These are phyloP conservation scores for Casuarina equisetifolia DNA, from an alignment of 306 rosid genomes.

Conservation along the genomic window DNA sequence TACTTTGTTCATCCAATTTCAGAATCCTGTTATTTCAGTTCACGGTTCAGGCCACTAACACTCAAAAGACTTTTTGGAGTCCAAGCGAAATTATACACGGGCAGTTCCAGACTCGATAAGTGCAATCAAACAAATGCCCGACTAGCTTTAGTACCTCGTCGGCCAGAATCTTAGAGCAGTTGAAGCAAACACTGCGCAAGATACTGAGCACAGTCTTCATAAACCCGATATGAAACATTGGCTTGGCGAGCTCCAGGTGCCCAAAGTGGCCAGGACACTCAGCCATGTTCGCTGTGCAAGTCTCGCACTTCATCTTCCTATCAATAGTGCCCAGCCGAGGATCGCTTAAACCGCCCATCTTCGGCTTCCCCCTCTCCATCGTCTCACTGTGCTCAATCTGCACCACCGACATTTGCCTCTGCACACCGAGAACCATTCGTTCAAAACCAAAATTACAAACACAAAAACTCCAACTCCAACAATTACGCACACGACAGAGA, in stretches of 20 bases:
- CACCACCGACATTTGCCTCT: conserved; percentile 99
- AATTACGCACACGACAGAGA: neutral
- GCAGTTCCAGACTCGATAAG: neutral
- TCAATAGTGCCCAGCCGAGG: conserved; percentile 94
- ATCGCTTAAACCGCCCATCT: conserved; percentile 84
- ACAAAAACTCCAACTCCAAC: neutral
- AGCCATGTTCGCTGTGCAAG: conserved; percentile 94
- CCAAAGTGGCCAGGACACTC: conserved; percentile 99
- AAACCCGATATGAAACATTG: conserved; percentile 96
- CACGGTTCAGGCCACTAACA: neutral
- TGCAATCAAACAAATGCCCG: neutral
- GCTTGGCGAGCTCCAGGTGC: conserved; percentile 94
- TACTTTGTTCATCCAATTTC: neutral
- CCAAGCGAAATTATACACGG: neutral
- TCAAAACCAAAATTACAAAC: conserved; percentile 10
- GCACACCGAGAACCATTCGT: conserved; percentile 33
- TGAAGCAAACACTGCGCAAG: conserved; percentile 95
- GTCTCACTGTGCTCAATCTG: conserved; percentile 95
- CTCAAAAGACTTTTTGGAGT: neutral
- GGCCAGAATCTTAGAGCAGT: conserved; percentile 85
- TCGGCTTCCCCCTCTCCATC: conserved; percentile 87
- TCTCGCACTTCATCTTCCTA: conserved; percentile 88
- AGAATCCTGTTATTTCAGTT: neutral
- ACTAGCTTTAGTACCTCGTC: conserved; percentile 62
- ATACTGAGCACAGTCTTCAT: conserved; percentile 75